These are phyloP conservation scores for Hypoxylon sp. DNA, from an alignment of 2,329 filamentous ascomycete genomes.

Conservation along the genomic window DNA sequence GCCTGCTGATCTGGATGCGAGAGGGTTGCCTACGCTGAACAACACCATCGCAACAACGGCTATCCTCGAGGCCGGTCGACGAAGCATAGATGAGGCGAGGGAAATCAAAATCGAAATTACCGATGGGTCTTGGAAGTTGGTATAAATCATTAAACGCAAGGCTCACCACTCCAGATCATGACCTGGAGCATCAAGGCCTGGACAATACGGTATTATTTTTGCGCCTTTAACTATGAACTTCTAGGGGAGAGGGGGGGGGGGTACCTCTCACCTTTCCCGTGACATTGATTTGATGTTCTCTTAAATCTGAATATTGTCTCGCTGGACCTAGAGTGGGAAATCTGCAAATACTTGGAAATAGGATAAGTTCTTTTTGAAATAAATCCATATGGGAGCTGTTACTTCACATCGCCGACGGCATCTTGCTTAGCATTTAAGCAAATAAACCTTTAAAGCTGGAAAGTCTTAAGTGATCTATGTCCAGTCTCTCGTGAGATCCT, in stretches of 20 bases:
- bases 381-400: too few relatives aligned
- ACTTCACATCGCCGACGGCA: too few relatives aligned
- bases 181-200: not conserved
- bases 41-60: conserved; percentile 95
- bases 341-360: too few relatives aligned
- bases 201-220: not conserved
- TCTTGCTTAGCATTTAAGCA: too few relatives aligned
- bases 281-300: not conserved
- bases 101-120: conserved; percentile 80
- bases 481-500: too few relatives aligned
- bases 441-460: too few relatives aligned
- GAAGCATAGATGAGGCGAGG: conserved; percentile 86
- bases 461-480: too few relatives aligned
- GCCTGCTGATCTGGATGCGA: conserved; percentile 82
- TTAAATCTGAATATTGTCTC: too few relatives aligned
- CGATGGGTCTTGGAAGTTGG: conserved; percentile 71
- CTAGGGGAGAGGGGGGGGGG: too few relatives aligned
- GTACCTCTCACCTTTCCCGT: not conserved
- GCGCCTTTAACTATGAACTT: not conserved
- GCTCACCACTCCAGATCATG: not conserved
- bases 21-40: conserved; percentile 85
- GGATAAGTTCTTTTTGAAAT: too few relatives aligned
- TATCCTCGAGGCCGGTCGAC: conserved; percentile 88
- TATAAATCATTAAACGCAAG: conserved; percentile 8
- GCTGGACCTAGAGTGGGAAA: too few relatives aligned